Conservation (phyloP, 1,284 basidiomycete species). For the Apiotrichum laibachii region DNA sequence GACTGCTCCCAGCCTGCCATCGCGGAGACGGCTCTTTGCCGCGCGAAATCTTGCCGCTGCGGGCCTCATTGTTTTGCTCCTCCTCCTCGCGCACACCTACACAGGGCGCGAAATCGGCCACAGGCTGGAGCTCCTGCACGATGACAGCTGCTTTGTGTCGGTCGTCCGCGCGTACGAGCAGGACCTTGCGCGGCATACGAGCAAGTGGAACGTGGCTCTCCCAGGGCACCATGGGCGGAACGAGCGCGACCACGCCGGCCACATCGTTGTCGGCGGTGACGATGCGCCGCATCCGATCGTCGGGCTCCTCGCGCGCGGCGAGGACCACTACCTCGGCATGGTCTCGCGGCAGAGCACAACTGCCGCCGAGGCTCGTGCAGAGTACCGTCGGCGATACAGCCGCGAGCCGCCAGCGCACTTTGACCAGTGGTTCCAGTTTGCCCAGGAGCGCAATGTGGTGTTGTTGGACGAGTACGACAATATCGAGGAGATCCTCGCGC, state of each 20-base stretch:
- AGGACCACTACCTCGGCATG: conserved; percentile 63
- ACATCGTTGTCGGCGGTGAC: conserved; percentile 38
- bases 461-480: conserved; percentile 87
- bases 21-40: no score
- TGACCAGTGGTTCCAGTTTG: conserved; percentile 82
- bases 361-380: conserved; percentile 65
- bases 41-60: no score
- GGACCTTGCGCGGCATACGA: conserved; percentile 35
- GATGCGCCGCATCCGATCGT: conserved; percentile 68
- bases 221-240: background rate
- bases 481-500: conserved; percentile 70
- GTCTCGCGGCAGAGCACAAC: conserved; percentile 70
- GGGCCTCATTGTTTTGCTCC: no score
- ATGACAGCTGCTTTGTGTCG: conserved; percentile 34
- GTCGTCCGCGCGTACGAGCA: conserved; percentile 42
- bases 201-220: conserved; percentile 8
- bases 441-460: conserved; percentile 64
- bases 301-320: conserved; percentile 71
- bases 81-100: no score
- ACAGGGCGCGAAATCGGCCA: no score
- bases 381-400: conserved; percentile 72
- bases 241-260: conserved; percentile 30
- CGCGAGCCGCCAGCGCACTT: conserved; percentile 78
- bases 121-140: no score
- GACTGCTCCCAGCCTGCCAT: no score